Conservation (phyloP, 805 yeast genomes). For the Zygosaccharomyces bisporus region DNA sequence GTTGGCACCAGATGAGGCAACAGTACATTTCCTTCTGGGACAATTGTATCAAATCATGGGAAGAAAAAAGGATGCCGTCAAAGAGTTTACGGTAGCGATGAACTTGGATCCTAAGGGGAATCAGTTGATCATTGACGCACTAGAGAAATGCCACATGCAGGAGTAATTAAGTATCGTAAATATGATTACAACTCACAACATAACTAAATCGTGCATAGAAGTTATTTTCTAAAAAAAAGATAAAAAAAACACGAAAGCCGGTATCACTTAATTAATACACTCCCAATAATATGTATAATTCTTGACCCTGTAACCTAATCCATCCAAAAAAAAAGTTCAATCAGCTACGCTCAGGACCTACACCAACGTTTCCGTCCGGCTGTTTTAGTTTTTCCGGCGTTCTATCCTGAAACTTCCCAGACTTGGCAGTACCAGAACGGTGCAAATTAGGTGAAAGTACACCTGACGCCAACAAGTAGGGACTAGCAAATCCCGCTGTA, state of each 20-base stretch:
- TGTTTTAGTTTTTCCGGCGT: conserved; percentile 7
- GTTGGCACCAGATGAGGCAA: conserved; percentile 91
- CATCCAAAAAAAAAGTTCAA: not conserved
- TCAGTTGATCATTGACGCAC: conserved; percentile 78
- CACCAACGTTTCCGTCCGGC: not conserved
- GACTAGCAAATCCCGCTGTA: conserved; percentile 57
- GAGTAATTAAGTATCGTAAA: conserved; percentile 17
- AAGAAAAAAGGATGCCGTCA: conserved; percentile 71
- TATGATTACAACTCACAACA: conserved; percentile 11
- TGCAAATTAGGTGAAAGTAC: conserved; percentile 47
- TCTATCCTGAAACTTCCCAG: conserved; percentile 11
- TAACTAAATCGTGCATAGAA: conserved; percentile 8
- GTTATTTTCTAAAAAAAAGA: not conserved
- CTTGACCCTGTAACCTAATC: not conserved
- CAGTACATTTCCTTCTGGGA: conserved; percentile 86
- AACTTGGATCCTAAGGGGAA: conserved; percentile 91
- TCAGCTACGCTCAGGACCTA: conserved; percentile 3
- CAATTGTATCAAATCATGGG: conserved; percentile 75
- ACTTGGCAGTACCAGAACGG: conserved; percentile 9
- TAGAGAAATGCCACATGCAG: conserved; percentile 48
- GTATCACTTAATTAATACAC: not conserved
- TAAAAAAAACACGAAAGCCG: not conserved
- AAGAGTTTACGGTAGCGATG: conserved; percentile 82
- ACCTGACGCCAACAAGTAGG: conserved; percentile 64
- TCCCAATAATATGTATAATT: not conserved